Conservation (phyloP, 495 filamentous ascomycete species). For the Penicillium soppii region DNA sequence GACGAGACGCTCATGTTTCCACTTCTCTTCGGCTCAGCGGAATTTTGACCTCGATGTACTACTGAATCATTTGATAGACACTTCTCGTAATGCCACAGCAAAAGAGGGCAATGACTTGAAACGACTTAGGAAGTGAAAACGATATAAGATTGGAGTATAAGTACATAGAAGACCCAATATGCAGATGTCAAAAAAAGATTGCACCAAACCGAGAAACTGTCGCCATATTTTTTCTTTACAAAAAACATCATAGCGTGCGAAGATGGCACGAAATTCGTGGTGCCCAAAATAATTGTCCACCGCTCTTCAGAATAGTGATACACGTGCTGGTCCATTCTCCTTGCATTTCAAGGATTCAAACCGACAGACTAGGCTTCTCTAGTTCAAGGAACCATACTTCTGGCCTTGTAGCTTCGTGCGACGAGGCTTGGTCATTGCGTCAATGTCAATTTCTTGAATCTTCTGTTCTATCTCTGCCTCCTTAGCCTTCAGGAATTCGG, state of each 20-base stretch:
- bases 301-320: conserved; percentile 30
- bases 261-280: conserved; percentile 10
- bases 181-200: conserved; percentile 21
- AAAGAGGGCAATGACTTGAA: background rate
- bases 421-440: conserved; percentile 36
- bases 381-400: background rate
- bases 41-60: conserved; percentile 4
- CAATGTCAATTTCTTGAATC: conserved; percentile 39
- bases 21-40: conserved; percentile 14
- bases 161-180: conserved; percentile 36
- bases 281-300: conserved; percentile 16
- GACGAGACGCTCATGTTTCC: conserved; percentile 12
- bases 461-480: conserved; percentile 33
- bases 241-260: conserved; percentile 2
- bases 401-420: conserved; percentile 17
- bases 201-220: conserved; percentile 13
- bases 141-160: conserved; percentile 40
- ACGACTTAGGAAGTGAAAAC: conserved; percentile 8
- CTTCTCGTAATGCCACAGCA: background rate
- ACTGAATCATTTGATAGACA: background rate
- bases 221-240: conserved; percentile 3
- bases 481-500: conserved; percentile 41
- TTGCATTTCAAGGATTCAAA: conserved; percentile 6
- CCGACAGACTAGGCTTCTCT: background rate
- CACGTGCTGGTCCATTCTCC: conserved; percentile 25